Percentiles rank a stretch among this genome's conserved stretches.
These are phyloP conservation scores for Dendrobium nobile DNA, from an alignment of 106 monocot genomes.

Conservation along the genomic window DNA sequence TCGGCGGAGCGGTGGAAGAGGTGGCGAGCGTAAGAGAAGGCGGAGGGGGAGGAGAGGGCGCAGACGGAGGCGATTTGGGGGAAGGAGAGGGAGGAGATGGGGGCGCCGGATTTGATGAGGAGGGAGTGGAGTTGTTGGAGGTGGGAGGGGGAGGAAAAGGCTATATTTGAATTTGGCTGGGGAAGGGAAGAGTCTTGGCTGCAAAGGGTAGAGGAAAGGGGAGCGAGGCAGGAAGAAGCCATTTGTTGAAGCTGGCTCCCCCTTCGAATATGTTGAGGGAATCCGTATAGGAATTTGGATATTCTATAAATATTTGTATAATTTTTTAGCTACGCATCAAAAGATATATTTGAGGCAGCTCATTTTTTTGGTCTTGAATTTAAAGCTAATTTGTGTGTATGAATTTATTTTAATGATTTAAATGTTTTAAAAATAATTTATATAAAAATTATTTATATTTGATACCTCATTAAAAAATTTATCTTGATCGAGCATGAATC, in stretches of 20 bases:
- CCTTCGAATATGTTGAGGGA: no score
- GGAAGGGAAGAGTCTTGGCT: background rate
- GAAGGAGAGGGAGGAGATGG: constrained; percentile 34
- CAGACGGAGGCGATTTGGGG: constrained; percentile 23
- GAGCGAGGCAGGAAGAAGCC: background rate
- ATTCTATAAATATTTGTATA: no score
- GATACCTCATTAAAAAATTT: no score
- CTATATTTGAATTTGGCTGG: background rate
- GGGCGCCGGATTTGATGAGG: constrained; percentile 33
- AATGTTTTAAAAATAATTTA: no score
- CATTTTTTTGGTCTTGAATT: no score
- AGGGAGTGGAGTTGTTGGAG: constrained; percentile 53
- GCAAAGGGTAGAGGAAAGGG: background rate
- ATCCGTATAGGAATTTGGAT: no score
- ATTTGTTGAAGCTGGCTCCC: background rate
- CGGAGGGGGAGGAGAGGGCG: constrained; percentile 29
- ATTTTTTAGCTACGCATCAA: no score
- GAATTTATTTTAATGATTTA: no score
- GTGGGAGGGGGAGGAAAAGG: constrained; percentile 27
- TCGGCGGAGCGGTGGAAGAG: constrained; percentile 18
- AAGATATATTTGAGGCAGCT: no score
- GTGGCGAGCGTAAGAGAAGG: constrained; percentile 34
- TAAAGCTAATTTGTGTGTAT: no score
- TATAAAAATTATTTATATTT: no score
- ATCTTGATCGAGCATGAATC: no score